Evolutionary conservation across 2,329 filamentous ascomycete species (phyloP), one percentile per base, ranked within the genome.

Genomic region (Thielaviopsis euricoi): DNA sequence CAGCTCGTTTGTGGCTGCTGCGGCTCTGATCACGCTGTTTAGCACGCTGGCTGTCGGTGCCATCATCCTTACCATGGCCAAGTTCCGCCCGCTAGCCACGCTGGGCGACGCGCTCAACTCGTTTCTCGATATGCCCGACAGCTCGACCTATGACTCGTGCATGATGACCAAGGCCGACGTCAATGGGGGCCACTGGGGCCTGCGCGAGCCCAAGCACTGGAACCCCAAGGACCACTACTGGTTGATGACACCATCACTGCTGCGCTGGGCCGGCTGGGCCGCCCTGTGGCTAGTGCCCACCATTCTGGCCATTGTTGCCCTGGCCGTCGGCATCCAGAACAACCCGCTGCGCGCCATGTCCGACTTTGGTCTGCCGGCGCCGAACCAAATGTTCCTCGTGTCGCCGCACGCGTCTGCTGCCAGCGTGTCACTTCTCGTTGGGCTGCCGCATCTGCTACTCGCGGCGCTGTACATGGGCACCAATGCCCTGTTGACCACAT

Each of bases 51-150:
- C 69, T 50, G 63, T 68, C 40, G 66, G 69, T 22, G 69, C 72
- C 3, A 67, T 72, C 3, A 72, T 75, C 61, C 66, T 70, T 1
- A 61, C 72, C 50, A 73, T 51, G 64, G 67, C 64, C 59, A 65
- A 65, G 19, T 73, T 74, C 62, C 65, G 66, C 17, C 75, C 74
- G 0, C 69, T 79, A 4, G 71, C 73, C 17, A 78, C 75, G 0
- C 67, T 78, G 2, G 76, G 76, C 33, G 76, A 79, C 61, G 73
- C 74, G 26, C 66, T 79, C n/a, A 64, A 70, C 5, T 78, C 76
- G 1, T 78, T 79, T 58, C 70, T 79, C 52, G 65, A 67, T 13
- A 67, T 70, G 1, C 71, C 75, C 0, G 76, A 79, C 62, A 64
- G 65, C 1, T 69, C 68, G 1, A 77, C 75, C 0, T 67, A 66